phyloP scores from a whole-genome alignment of 1,284 basidiomycete species.

The Fistulina hepatica region DNA sequence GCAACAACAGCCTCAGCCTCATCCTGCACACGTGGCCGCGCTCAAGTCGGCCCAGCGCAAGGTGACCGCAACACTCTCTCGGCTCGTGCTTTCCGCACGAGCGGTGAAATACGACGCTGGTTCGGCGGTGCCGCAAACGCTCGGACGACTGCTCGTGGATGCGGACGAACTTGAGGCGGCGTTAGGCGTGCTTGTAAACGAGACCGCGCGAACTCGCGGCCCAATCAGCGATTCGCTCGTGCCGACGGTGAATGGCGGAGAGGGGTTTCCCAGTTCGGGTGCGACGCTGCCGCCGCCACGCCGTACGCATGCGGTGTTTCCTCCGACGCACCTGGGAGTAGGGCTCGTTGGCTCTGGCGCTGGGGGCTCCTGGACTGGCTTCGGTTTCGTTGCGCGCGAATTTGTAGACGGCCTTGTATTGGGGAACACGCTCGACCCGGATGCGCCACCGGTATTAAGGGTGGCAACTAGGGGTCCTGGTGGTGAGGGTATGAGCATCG shows the following conservation, averaged over 20 bases:
- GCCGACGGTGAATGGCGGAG: neutral
- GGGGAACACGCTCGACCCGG: no score
- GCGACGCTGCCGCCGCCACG: no score
- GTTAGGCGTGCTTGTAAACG: slow-evolving; percentile 59
- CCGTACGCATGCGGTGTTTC: slow-evolving; percentile 53
- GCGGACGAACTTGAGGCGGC: slow-evolving; percentile 71
- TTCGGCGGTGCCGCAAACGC: slow-evolving; percentile 48
- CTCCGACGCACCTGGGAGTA: slow-evolving; percentile 52
- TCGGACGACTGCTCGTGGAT: slow-evolving; percentile 62
- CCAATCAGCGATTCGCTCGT: no score
- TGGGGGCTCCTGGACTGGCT: slow-evolving; percentile 66
- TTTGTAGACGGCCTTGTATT: no score
- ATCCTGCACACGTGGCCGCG: no score
- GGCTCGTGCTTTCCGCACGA: slow-evolving; percentile 64
- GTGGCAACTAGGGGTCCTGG: no score
- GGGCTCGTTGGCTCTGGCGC: slow-evolving; percentile 65
- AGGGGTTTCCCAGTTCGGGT: no score
- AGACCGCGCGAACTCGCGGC: slow-evolving; percentile 55
- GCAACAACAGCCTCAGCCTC: no score
- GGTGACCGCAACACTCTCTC: slow-evolving; percentile 68
- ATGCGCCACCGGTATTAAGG: no score
- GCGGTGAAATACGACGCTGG: slow-evolving; percentile 63
- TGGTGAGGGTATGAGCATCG: no score
- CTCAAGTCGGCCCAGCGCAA: slow-evolving; percentile 66
- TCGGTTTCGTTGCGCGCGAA: slow-evolving; percentile 56